Conservation (phyloP, 176 grass and related monocot species). For the Echinochloa phyllopogon region DNA sequence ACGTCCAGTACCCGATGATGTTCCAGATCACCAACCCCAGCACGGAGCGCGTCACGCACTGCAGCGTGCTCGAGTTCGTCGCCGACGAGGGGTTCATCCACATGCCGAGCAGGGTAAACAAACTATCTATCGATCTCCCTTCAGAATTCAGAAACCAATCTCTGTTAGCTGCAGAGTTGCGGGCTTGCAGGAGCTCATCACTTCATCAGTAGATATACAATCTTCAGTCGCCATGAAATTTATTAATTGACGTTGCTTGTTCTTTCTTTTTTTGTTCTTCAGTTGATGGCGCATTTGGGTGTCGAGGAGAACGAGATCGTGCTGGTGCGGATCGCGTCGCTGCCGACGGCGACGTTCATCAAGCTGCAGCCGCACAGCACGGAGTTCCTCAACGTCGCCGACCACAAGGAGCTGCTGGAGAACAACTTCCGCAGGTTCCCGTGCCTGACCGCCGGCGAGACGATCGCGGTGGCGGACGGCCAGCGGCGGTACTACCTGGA, state of each 20-base stretch:
- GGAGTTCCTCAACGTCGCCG: constrained; percentile 51
- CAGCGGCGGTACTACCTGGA: constrained; percentile 62
- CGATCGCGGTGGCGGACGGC: constrained; percentile 67
- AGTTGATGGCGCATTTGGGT: constrained; percentile 73
- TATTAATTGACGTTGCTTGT: not conserved
- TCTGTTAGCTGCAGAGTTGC: too few relatives aligned
- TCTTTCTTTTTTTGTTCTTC: not conserved
- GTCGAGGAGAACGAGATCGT: constrained; percentile 60
- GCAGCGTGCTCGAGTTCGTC: constrained; percentile 73
- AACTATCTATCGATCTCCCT: too few relatives aligned
- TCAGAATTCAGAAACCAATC: not conserved
- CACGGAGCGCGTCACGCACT: constrained; percentile 46
- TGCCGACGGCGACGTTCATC: constrained; percentile 80
- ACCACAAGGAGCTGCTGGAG: constrained; percentile 64
- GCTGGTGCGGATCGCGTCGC: constrained; percentile 46
- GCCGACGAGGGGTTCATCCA: constrained; percentile 84
- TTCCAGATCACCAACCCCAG: constrained; percentile 64
- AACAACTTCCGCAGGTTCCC: constrained; percentile 55
- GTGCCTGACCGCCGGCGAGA: constrained; percentile 72
- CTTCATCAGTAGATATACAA: not conserved
- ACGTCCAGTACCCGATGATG: constrained; percentile 59
- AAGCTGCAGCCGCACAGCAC: constrained; percentile 72
- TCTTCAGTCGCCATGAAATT: not conserved
- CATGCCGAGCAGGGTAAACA: constrained; percentile 64
- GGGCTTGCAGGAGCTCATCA: too few relatives aligned